Evolutionary conservation across 163 green algal species (phyloP).

Genomic region (Chloromonas sp.): DNA sequence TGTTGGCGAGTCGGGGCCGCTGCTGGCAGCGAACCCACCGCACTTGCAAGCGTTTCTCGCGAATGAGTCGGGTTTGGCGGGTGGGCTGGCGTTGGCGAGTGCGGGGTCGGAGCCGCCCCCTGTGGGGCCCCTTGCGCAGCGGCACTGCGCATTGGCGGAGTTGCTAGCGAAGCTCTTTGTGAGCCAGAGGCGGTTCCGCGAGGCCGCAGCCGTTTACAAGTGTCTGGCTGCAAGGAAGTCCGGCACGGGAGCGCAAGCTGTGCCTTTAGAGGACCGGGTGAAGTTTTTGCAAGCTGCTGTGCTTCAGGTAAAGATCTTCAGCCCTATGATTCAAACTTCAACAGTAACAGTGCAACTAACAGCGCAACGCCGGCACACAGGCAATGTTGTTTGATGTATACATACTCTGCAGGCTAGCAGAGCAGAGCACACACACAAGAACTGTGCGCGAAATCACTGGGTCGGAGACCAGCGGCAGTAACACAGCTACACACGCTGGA

Average conservation of each 20-base stretch:
- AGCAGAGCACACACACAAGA: too few species aligned
- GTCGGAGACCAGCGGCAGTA: too few species aligned
- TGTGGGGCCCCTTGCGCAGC: conserved; percentile 37
- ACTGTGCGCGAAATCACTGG: too few species aligned
- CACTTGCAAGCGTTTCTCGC: conserved; percentile 39
- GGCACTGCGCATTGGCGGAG: conserved; percentile 32
- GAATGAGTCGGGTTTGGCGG: not conserved
- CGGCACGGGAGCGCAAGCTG: conserved; percentile 37
- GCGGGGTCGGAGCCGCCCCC: not conserved
- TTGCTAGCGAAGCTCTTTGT: conserved; percentile 67
- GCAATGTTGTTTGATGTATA: too few species aligned
- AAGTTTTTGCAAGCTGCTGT: conserved; percentile 35
- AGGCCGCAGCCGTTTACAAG: conserved; percentile 56
- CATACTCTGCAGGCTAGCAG: too few species aligned
- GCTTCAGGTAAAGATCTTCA: conserved; percentile 11
- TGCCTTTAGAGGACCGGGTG: conserved; percentile 54
- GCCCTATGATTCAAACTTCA: too few species aligned
- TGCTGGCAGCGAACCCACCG: conserved; percentile 39
- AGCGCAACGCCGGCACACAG: too few species aligned
- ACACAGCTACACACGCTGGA: too few species aligned
- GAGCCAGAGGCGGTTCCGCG: conserved; percentile 37
- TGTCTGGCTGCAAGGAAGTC: conserved; percentile 49
- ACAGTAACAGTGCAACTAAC: too few species aligned
- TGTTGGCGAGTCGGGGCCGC: conserved; percentile 34
- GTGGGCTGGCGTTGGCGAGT: not conserved